Evolutionary conservation across 768 basidiomycete genomes (phyloP).

Genomic region (Gloeopeniophorella convolvens): DNA sequence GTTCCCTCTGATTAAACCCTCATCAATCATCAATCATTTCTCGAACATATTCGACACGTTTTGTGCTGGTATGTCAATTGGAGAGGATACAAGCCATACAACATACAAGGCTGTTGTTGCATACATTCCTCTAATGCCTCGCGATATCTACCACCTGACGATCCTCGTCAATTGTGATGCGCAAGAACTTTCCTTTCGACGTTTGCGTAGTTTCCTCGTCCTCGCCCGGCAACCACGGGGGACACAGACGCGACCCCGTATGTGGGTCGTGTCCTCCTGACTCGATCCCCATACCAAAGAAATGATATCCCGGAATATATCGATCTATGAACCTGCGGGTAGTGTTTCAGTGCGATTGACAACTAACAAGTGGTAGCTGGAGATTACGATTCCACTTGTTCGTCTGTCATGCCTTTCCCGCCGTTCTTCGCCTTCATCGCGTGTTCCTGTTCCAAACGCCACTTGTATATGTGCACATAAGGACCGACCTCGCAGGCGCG

Average conservation of each 20-base stretch:
- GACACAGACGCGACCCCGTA: conserved; percentile 18
- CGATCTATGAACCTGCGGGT: conserved; percentile 88
- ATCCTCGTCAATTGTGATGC: conserved; percentile 46
- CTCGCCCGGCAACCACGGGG: conserved; percentile 42
- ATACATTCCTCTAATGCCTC: conserved; percentile 38
- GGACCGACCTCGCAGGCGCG: conserved; percentile 31
- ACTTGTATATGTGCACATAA: conserved; percentile 64
- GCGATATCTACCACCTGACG: conserved; percentile 41
- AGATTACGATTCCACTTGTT: conserved; percentile 50
- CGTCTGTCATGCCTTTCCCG: conserved; percentile 84
- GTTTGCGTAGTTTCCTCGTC: background rate
- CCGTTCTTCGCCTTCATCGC: conserved; percentile 81
- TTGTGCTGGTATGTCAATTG: too few species aligned
- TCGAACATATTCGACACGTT: too few species aligned
- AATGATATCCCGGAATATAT: conserved; percentile 91
- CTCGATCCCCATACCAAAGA: conserved; percentile 61
- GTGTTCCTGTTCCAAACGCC: conserved; percentile 88
- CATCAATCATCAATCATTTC: too few species aligned
- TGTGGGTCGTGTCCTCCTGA: conserved; percentile 26
- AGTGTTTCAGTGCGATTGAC: too few species aligned
- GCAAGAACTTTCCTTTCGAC: conserved; percentile 28
- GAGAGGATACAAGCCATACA: too few species aligned
- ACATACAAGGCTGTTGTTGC: too few species aligned
- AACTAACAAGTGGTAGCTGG: too few species aligned
- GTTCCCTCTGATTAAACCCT: too few species aligned